phyloP scores from a whole-genome alignment of 306 rosid species.

The Arachis stenosperma region DNA sequence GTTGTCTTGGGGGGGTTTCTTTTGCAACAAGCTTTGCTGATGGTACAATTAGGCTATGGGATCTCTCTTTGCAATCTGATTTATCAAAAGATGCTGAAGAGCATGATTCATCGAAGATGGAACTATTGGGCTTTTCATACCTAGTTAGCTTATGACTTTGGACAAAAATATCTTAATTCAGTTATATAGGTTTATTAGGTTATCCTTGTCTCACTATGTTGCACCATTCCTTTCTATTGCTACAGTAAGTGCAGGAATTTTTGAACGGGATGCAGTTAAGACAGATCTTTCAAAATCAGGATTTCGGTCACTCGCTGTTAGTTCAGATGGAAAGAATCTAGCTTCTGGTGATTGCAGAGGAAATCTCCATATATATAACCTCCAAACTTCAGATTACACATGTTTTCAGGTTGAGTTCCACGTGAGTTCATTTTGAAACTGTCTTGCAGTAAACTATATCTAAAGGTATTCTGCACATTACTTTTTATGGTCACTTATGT shows the following conservation, averaged over 20 bases:
- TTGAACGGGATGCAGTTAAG: slow-evolving; percentile 66
- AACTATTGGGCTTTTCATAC: slow-evolving; percentile 47
- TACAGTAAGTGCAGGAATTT: slow-evolving; percentile 68
- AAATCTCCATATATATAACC: slow-evolving; percentile 73
- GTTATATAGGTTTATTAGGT: slow-evolving; percentile 7
- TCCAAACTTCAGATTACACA: slow-evolving; percentile 65
- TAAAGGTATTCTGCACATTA: slow-evolving; percentile 21
- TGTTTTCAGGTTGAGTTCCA: slow-evolving; percentile 62
- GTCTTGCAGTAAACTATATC: slow-evolving; percentile 26
- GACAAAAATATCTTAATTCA: slow-evolving; percentile 16
- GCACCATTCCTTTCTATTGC: slow-evolving; percentile 39
- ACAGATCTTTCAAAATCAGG: slow-evolving; percentile 55
- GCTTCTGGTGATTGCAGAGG: slow-evolving; percentile 80
- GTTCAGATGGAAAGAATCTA: slow-evolving; percentile 80
- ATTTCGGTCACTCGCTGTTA: slow-evolving; percentile 73
- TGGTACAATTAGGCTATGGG: slow-evolving; percentile 85
- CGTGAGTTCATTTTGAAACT: slow-evolving; percentile 27
- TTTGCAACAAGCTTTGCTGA: slow-evolving; percentile 86
- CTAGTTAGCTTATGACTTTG: slow-evolving; percentile 53
- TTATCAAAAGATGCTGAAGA: slow-evolving; percentile 44
- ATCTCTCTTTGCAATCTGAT: slow-evolving; percentile 67
- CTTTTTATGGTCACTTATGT: slow-evolving; percentile 23
- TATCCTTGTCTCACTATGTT: slow-evolving; percentile 30
- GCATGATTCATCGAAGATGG: slow-evolving; percentile 39
- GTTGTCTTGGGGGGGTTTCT: slow-evolving; percentile 78